phyloP scores from a whole-genome alignment of 2,329 filamentous ascomycete genomes.

The Huntiella moniliformis region DNA sequence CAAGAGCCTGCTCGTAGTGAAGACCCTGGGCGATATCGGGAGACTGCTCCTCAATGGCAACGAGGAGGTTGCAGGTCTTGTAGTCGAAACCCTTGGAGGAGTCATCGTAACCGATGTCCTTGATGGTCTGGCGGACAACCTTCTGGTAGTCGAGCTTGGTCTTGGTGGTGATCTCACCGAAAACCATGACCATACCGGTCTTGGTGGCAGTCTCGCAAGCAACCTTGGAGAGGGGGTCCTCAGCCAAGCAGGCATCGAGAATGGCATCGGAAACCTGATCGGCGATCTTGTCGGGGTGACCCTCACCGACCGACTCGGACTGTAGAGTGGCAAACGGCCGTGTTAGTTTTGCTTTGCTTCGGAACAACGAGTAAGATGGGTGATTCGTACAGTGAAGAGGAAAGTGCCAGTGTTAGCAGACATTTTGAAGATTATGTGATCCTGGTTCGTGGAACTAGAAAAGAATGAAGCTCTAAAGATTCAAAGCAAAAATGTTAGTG shows the following conservation, averaged over 20 bases:
- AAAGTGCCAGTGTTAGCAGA: constrained; percentile 47
- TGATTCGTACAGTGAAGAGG: constrained; percentile 52
- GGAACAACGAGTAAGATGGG: not conserved
- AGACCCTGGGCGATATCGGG: constrained; percentile 98
- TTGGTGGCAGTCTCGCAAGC: constrained; percentile 99
- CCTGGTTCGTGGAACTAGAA: constrained; percentile 2
- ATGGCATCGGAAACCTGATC: constrained; percentile 98
- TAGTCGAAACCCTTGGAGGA: constrained; percentile 98
- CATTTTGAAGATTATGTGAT: constrained; percentile 31
- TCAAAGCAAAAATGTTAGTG: not conserved
- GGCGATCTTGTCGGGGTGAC: constrained; percentile 91
- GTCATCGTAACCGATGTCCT: constrained; percentile 96
- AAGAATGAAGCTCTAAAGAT: not conserved
- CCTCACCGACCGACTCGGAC: constrained; percentile 79
- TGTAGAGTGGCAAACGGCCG: constrained; percentile 16
- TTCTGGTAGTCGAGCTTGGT: constrained; percentile 94
- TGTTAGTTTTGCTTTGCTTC: not conserved
- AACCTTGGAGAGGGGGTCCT: constrained; percentile 95
- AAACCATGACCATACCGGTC: constrained; percentile 99
- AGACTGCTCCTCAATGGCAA: constrained; percentile 98
- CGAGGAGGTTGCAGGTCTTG: constrained; percentile 97
- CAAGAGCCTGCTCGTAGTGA: constrained; percentile 90
- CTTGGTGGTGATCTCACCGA: constrained; percentile 97
- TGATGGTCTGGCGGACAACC: constrained; percentile 82
- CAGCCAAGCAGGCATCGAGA: constrained; percentile 88